Conservation (phyloP, 2,329 filamentous ascomycete genomes). For the Gyromitra esculenta region DNA sequence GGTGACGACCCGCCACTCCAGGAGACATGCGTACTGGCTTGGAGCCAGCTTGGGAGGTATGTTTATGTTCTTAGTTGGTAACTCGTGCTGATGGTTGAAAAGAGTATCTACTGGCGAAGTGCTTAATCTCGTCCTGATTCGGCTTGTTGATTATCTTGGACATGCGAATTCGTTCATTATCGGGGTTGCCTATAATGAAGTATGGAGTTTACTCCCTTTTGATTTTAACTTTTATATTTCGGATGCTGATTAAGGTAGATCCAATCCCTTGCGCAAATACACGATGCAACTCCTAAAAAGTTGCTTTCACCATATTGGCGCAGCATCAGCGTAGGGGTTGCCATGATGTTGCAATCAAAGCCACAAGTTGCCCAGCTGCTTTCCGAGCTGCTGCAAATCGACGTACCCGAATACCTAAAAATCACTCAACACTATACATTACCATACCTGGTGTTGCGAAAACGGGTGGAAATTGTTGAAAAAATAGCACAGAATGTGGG, state of each 20-base stretch:
- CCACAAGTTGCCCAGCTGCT: conserved; percentile 85
- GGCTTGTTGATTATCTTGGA: conserved; percentile 86
- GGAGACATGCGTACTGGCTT: conserved; percentile 85
- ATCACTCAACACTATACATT: conserved; percentile 82
- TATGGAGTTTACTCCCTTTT: conserved; percentile 59
- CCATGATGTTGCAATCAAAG: conserved; percentile 80
- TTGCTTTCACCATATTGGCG: conserved; percentile 90
- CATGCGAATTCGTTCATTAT: conserved; percentile 82
- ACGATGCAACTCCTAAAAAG: conserved; percentile 70
- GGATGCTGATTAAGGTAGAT: conserved; percentile 63
- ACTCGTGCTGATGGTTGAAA: conserved; percentile 1
- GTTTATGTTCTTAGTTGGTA: conserved; percentile 51
- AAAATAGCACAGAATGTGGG: conserved; percentile 74
- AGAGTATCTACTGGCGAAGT: conserved; percentile 70
- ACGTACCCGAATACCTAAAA: conserved; percentile 76
- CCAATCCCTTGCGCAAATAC: conserved; percentile 74
- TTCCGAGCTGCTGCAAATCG: conserved; percentile 81
- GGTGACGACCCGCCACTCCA: conserved; percentile 74
- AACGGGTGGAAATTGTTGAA: conserved; percentile 79
- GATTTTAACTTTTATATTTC: conserved; percentile 21
- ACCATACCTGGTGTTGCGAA: conserved; percentile 83
- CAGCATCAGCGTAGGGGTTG: conserved; percentile 80
- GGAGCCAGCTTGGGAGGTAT: conserved; percentile 81
- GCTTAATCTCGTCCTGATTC: conserved; percentile 83
- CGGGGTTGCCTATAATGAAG: conserved; percentile 83